phyloP scores from a whole-genome alignment of 106 monocot genomes.

The Dactylorhiza incarnata region DNA sequence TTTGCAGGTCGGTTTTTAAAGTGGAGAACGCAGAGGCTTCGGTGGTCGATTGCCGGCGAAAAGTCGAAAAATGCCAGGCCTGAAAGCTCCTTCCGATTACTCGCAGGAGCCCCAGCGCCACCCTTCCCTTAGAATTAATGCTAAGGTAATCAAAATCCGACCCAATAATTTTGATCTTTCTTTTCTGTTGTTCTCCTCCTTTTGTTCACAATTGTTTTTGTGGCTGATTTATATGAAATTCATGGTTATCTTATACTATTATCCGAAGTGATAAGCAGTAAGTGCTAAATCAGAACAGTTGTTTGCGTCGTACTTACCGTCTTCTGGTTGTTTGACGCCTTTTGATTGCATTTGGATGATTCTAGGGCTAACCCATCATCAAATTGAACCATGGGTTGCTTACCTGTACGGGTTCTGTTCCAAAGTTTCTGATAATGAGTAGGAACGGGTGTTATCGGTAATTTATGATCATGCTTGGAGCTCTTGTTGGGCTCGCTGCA shows the following conservation, averaged over 20 bases:
- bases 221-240: neutral
- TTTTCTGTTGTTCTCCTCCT: neutral
- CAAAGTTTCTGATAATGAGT: neutral
- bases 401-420: neutral
- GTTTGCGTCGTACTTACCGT: neutral
- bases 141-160: constrained; percentile 16
- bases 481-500: neutral
- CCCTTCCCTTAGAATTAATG: constrained; percentile 46
- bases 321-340: neutral
- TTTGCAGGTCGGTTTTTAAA: too few relatives aligned
- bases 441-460: neutral
- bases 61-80: constrained; percentile 28
- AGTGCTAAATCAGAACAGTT: neutral
- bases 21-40: too few relatives aligned
- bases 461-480: neutral
- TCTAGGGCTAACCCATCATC: neutral
- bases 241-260: neutral
- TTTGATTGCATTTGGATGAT: neutral
- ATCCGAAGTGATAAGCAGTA: neutral
- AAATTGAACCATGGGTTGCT: neutral
- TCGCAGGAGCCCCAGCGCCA: constrained; percentile 57
- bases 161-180: neutral
- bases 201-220: neutral
- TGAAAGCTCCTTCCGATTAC: constrained; percentile 56
- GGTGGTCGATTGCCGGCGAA: too few relatives aligned